Conservation (phyloP, 2,329 filamentous ascomycete species). For the Verticillium albo-atrum region DNA sequence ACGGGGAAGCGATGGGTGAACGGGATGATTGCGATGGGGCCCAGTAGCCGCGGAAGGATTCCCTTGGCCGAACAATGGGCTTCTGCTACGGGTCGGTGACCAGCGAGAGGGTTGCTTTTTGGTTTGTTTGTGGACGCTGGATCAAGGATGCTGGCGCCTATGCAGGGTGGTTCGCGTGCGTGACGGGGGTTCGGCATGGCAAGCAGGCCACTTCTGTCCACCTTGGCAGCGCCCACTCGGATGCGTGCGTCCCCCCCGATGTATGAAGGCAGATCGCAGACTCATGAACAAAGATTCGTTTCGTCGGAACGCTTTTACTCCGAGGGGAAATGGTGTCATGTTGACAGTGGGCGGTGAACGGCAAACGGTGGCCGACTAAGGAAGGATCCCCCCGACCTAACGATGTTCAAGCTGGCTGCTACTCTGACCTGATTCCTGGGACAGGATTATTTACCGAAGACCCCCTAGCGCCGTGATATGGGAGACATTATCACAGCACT, state of each 20-base stretch:
- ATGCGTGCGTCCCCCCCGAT: not conserved
- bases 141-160: conserved; percentile 10
- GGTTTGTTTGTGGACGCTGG: not conserved
- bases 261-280: not conserved
- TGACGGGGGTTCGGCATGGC: conserved; percentile 8
- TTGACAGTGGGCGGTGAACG: not conserved
- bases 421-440: not conserved
- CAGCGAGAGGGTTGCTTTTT: not conserved
- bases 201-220: conserved; percentile 1
- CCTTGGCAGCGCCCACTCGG: not conserved
- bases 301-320: not conserved
- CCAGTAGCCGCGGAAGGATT: not conserved
- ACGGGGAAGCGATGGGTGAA: not conserved
- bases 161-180: conserved; percentile 10
- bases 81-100: not conserved
- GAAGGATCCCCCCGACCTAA: not conserved
- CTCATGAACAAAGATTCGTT: not conserved
- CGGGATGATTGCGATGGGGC: not conserved
- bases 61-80: not conserved
- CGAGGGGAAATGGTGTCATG: not conserved
- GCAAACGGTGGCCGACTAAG: not conserved
- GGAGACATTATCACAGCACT: conserved; percentile 6
- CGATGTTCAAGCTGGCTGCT: not conserved
- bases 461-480: conserved; percentile 10
- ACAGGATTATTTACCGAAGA: conserved; percentile 1